Evolutionary conservation across 2,329 filamentous ascomycete genomes (phyloP).

Genomic region (Fusarium sp.): DNA sequence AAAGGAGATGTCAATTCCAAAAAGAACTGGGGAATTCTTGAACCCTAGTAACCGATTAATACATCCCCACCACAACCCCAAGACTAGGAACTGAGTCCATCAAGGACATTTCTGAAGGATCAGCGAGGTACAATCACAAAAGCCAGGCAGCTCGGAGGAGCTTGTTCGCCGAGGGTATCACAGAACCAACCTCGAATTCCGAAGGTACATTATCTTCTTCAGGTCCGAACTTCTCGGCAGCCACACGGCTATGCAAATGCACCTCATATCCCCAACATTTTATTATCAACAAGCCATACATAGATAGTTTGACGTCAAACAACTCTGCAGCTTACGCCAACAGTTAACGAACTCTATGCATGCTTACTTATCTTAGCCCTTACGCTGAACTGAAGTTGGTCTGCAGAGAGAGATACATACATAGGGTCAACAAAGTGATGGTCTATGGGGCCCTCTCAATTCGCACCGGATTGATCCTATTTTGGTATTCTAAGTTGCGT

Average conservation of each 20-base stretch:
- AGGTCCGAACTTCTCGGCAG: neutral
- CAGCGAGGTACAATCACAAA: neutral
- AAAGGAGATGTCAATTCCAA: conserved; percentile 33
- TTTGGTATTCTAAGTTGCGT: conserved; percentile 34
- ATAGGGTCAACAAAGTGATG: conserved; percentile 16
- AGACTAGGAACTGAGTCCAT: conserved; percentile 10
- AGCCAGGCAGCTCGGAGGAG: neutral
- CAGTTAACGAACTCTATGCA: neutral
- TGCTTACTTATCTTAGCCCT: conserved; percentile 21
- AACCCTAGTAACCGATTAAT: conserved; percentile 21
- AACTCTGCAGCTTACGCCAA: conserved; percentile 25
- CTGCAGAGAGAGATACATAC: neutral
- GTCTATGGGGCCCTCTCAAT: conserved; percentile 8
- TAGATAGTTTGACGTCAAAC: conserved; percentile 27
- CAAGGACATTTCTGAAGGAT: neutral
- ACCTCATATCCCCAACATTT: conserved; percentile 38
- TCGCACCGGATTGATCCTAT: conserved; percentile 26
- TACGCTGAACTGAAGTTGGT: neutral
- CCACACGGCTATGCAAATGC: conserved; percentile 14
- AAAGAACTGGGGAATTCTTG: conserved; percentile 28
- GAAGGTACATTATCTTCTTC: conserved; percentile 8
- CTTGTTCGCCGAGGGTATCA: conserved; percentile 4
- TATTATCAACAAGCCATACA: conserved; percentile 5
- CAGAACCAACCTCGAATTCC: neutral
- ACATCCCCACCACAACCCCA: conserved; percentile 22